Base-by-base conservation (phyloP, 129 eudicot species). In the Flaveria trinervia region DNA sequence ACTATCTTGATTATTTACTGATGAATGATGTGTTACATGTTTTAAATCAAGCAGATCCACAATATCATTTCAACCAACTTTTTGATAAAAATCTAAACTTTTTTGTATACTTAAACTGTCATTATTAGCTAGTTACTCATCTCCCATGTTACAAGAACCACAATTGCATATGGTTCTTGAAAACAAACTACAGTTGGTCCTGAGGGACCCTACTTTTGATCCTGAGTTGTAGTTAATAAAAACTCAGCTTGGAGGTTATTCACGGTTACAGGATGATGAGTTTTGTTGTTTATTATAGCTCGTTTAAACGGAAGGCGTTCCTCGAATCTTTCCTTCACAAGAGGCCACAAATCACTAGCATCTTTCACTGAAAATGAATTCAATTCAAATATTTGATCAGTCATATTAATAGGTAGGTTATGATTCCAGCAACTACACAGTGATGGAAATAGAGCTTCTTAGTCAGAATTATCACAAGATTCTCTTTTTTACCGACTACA, bases 61-160 rank as follows among this genome's bases (percentile, higher is more conserved):
- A n/a, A n/a, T n/a, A n/a, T n/a, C n/a, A n/a, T 73, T 71, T 52
- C 48, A 41, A 59, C 71, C 44, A 17, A 44, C 43, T 18, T 44
- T 11, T 25, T 16, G 0, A 69, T 45, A 0, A 13, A 60, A 46
- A 48, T 33, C 26, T 20, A 23, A 55, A 54, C 33, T 43, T 62
- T 62, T 62, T 28, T 67, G 39, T 16, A 66, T 1, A 65, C 14
- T 7, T 39, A 26, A 68, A 39, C 15, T 51, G 4, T 55, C 28
- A 70, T 26, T 26, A 0, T 16, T 59, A 18, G 60, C 68, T 36
- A 69, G 71, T 51, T 36, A 70, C 39, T 77, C 83, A 94, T 97
- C 97, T 94, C 93, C 60, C 98, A 94, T 54, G 97, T 84, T 45
- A 91, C 93, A 50, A 94, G 89, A 87, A 94, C 89, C 68, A 94